Evolutionary conservation across 31 red algal species (phyloP).

Genomic region (Endocladia muricata): DNA sequence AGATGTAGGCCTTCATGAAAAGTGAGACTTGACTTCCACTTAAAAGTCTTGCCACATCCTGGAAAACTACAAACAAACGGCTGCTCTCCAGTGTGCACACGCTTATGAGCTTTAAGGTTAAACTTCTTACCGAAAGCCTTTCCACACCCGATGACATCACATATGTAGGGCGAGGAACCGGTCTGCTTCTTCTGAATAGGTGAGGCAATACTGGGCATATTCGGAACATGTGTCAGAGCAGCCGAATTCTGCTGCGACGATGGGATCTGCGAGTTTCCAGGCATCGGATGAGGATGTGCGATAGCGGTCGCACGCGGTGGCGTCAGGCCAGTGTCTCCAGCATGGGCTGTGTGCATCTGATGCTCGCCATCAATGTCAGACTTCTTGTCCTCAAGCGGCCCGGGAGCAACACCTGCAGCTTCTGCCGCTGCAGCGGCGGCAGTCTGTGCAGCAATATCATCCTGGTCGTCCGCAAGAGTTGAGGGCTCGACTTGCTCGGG

Average conservation of each 20-base stretch:
- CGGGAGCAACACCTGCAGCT: background rate
- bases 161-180: constrained; percentile 22
- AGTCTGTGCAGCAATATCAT: background rate
- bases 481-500: background rate
- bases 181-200: constrained; percentile 12
- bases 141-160: constrained; percentile 75
- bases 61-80: constrained; percentile 85
- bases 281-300: too few species aligned
- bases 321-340: background rate
- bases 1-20: constrained; percentile 80
- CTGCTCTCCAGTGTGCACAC: constrained; percentile 78
- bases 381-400: constrained; percentile 2
- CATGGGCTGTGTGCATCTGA: background rate
- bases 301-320: background rate
- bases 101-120: constrained; percentile 83
- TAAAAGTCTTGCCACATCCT: constrained; percentile 74
- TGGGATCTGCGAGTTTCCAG: background rate
- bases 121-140: constrained; percentile 87
- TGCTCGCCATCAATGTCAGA: background rate
- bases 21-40: constrained; percentile 85
- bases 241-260: background rate
- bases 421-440: constrained; percentile 2
- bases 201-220: background rate
- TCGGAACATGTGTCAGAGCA: background rate
- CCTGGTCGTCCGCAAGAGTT: background rate